A percentile compares a stretch with the other conserved stretches of the same genome.
Evolutionary conservation across 2,329 filamentous ascomycete genomes (phyloP).

Genomic region (Beauveria caledonica): DNA sequence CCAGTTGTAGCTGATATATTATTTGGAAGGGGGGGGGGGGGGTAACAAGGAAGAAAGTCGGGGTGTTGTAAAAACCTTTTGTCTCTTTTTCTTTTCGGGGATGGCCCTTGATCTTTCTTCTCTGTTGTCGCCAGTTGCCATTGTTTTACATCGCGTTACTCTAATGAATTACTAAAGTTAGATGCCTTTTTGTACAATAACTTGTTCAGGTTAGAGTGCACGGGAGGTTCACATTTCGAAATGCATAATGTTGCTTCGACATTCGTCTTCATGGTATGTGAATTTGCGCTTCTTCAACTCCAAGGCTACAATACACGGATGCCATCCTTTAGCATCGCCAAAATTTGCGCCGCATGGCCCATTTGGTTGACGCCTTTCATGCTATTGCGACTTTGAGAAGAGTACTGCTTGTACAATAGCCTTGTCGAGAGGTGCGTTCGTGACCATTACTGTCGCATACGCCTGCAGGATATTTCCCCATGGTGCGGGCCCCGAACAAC

Average conservation of each 20-base stretch:
- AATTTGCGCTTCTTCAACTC: too few relatives aligned
- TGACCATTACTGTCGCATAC: too few relatives aligned
- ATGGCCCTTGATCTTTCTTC: not conserved
- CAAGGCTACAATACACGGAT: too few relatives aligned
- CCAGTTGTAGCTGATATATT: not conserved
- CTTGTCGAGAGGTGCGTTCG: too few relatives aligned
- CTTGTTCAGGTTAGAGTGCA: constrained; percentile 1
- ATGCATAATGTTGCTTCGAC: not conserved
- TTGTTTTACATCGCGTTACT: not conserved
- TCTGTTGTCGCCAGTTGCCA: constrained; percentile 1
- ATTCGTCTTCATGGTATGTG: too few relatives aligned
- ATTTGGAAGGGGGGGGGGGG: not conserved
- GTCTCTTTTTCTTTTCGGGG: not conserved
- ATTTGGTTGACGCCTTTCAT: too few relatives aligned
- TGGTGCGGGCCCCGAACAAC: too few relatives aligned
- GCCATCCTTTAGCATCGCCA: too few relatives aligned
- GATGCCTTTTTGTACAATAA: constrained; percentile 11
- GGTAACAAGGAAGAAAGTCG: not conserved
- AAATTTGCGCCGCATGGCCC: too few relatives aligned
- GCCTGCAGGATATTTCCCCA: too few relatives aligned
- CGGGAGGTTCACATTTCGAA: not conserved
- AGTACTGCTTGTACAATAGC: too few relatives aligned
- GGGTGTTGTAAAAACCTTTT: not conserved
- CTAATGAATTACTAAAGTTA: constrained; percentile 7
- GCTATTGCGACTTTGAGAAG: too few relatives aligned